Conservation (phyloP, 148 eudicot species). For the Camellia sinensis region DNA sequence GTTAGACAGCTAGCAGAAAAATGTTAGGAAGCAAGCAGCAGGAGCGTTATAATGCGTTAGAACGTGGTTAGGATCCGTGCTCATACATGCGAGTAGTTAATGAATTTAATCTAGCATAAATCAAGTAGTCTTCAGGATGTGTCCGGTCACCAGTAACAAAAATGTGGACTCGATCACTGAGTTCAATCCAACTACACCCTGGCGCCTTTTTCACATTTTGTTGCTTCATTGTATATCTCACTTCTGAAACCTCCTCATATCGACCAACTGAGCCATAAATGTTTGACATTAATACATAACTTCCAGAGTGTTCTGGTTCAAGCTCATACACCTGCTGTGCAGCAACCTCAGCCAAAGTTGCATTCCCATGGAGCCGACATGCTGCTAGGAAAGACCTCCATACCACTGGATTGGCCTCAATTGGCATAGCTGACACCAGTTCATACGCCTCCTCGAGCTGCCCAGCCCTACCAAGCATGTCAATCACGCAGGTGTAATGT, state of each 20-base stretch:
- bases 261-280: conserved; percentile 59
- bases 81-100: conserved; percentile 38
- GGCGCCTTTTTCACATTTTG: conserved; percentile 59
- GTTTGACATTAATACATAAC: conserved; percentile 69
- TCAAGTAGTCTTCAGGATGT: conserved; percentile 42
- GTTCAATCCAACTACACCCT: conserved; percentile 75
- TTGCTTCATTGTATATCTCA: conserved; percentile 58
- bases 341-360: conserved; percentile 57
- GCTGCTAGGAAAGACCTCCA: conserved; percentile 77
- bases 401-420: conserved; percentile 53
- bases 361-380: conserved; percentile 55
- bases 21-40: too few species aligned
- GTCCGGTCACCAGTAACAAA: conserved; percentile 41
- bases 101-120: conserved; percentile 45
- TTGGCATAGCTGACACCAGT: conserved; percentile 49
- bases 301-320: conserved; percentile 72
- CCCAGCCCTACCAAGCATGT: conserved; percentile 85
- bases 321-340: conserved; percentile 45
- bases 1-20: too few species aligned
- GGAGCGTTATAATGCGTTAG: too few species aligned
- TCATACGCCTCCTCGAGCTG: conserved; percentile 57
- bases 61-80: conserved; percentile 14
- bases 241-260: conserved; percentile 56
- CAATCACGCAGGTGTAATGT: conserved; percentile 72
- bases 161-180: conserved; percentile 38